Evolutionary conservation across 306 rosid genomes (phyloP), one percentile per base, ranked within the genome.

Genomic region (Ochetophila trinervis): DNA sequence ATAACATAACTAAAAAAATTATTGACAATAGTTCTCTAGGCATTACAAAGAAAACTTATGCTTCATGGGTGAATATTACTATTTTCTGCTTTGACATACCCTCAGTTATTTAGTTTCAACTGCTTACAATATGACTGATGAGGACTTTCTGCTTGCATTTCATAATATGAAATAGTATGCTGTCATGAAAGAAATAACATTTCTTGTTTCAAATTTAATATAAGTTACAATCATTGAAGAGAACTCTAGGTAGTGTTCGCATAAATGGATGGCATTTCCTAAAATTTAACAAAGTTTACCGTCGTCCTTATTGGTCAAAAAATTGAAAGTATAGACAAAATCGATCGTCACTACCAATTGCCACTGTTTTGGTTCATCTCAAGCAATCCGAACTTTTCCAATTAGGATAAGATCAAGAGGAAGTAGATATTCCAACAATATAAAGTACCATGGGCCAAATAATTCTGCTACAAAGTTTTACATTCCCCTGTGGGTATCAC

Each of bases 141-240:
- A 49, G 50, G 57, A 68, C 42, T 40, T 57, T 68, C 63, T 42
- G 24, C 23, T 57, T 69, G 0, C 65, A 4, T 16, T 6, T 65
- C 27, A 18, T 22, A 8, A 53, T 14, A 3, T 1, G 35, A 40
- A 47, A 17, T 40, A 1, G n/a, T n/a, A n/a, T n/a, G n/a, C n/a
- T n/a, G n/a, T n/a, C n/a, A n/a, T n/a, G n/a, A n/a, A n/a, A n/a
- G n/a, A n/a, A n/a, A n/a, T n/a, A n/a, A n/a, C n/a, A n/a, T n/a
- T n/a, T n/a, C n/a, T n/a, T n/a, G n/a, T n/a, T n/a, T n/a, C n/a
- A n/a, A n/a, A n/a, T n/a, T n/a, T n/a, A n/a, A n/a, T n/a, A n/a
- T n/a, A n/a, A n/a, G n/a, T n/a, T n/a, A n/a, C n/a, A n/a, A n/a
- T n/a, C n/a, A n/a, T n/a, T n/a, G n/a, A n/a, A n/a, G n/a, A n/a